Percentiles rank a stretch among this genome's conserved stretches.
Conservation (phyloP, 345 rosid genomes). For the Hypericum perforatum region DNA sequence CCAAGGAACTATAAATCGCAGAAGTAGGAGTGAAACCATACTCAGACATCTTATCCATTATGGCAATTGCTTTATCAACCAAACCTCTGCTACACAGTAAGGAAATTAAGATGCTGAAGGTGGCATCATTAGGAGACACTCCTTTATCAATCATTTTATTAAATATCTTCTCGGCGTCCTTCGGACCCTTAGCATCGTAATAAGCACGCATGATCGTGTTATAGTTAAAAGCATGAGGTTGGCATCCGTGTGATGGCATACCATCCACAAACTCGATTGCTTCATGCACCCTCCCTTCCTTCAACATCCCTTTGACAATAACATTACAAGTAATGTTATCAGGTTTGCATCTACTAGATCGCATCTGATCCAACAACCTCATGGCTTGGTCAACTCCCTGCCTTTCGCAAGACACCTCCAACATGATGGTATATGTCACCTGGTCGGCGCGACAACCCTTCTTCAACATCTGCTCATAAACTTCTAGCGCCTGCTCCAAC, state of each 20-base stretch:
- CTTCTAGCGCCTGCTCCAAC: constrained; percentile 68
- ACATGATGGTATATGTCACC: constrained; percentile 67
- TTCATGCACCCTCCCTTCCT: constrained; percentile 74
- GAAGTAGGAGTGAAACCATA: constrained; percentile 78
- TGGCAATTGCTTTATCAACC: constrained; percentile 63
- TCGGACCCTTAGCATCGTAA: constrained; percentile 85
- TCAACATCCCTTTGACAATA: constrained; percentile 77
- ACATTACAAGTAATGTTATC: constrained; percentile 80
- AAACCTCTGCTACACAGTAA: constrained; percentile 79
- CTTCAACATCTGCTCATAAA: constrained; percentile 49
- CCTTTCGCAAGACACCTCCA: constrained; percentile 78
- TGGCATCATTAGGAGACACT: constrained; percentile 77
- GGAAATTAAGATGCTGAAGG: constrained; percentile 81
- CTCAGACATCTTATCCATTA: constrained; percentile 76
- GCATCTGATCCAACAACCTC: constrained; percentile 90
- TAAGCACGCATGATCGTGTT: constrained; percentile 69
- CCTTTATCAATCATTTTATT: constrained; percentile 68
- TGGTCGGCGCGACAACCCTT: constrained; percentile 68
- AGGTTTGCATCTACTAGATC: constrained; percentile 63
- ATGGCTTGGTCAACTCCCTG: constrained; percentile 71
- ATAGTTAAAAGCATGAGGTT: constrained; percentile 72
- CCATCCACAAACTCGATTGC: constrained; percentile 66
- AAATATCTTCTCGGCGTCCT: constrained; percentile 71
- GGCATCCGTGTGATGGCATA: constrained; percentile 61
- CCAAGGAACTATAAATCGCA: constrained; percentile 66